These are phyloP conservation scores for Chaetomium globosum DNA, from an alignment of 2,329 filamentous ascomycete species.

Conservation along the genomic window DNA sequence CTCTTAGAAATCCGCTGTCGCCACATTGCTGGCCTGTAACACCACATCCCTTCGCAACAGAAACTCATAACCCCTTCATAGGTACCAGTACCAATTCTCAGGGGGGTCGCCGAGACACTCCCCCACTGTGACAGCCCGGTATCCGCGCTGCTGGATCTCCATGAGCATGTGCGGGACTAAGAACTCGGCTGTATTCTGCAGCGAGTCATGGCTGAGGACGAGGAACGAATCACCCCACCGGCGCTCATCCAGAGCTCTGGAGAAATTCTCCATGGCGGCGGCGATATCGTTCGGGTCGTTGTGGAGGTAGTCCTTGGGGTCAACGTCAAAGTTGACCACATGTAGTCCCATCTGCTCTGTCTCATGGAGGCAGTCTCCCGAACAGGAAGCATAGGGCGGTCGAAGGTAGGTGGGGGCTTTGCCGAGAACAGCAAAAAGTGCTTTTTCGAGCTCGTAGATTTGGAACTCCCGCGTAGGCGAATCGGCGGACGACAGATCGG, in stretches of 20 bases:
- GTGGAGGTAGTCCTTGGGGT: slow-evolving; percentile 55
- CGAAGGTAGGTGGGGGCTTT: slow-evolving; percentile 45
- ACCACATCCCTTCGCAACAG: neutral
- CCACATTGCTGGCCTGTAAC: neutral
- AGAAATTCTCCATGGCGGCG: slow-evolving; percentile 49
- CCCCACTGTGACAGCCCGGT: slow-evolving; percentile 56
- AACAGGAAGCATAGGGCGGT: slow-evolving; percentile 41
- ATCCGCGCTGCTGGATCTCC: slow-evolving; percentile 47
- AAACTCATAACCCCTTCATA: neutral
- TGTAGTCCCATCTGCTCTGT: slow-evolving; percentile 46
- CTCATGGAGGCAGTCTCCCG: slow-evolving; percentile 31
- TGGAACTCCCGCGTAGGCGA: slow-evolving; percentile 36
- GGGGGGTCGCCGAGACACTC: slow-evolving; percentile 58
- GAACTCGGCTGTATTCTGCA: slow-evolving; percentile 41
- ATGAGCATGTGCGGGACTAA: slow-evolving; percentile 49
- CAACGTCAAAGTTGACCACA: slow-evolving; percentile 53
- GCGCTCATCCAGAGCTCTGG: slow-evolving; percentile 40
- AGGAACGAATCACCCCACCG: slow-evolving; percentile 46
- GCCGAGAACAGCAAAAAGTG: slow-evolving; percentile 41
- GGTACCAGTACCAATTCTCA: slow-evolving; percentile 34
- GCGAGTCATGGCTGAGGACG: slow-evolving; percentile 50
- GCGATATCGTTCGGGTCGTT: slow-evolving; percentile 46
- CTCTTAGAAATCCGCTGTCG: neutral
- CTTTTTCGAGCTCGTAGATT: slow-evolving; percentile 41
- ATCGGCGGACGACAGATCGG: slow-evolving; percentile 38